Base-by-base conservation (phyloP, 352 stramenopile species). In the Phytophthora rubi region DNA sequence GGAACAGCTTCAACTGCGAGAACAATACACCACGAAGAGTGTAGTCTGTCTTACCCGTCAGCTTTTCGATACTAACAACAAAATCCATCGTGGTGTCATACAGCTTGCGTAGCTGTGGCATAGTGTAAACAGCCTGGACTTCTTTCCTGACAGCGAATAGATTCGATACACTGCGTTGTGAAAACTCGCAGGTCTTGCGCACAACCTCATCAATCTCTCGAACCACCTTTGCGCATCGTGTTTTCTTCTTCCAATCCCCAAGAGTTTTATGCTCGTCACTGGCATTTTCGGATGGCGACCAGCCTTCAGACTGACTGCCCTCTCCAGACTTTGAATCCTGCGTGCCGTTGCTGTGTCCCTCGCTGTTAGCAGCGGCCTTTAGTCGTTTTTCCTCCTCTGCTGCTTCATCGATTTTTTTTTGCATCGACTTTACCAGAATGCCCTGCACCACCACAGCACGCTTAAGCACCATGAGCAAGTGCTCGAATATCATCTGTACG, bases 81-180 rank as follows among this genome's bases (percentile, higher is more conserved):
- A 99, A 99, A 28, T 86, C 75, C 74, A 98, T 90, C 44, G 93
- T 98, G 26, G 85, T 91, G 68, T 98, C 97, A 85, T 98, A 98
- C n/a, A 99, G 71, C 39, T 92, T 80, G 7, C 93, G 96, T 56
- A 99, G 85, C 75, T 98, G 92, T n/a, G 93, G 87, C 81, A 98
- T 93, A 6, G 87, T 93, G 65, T 96, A 95, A 18, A 89, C 75
- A 5, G 89, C 86, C 61, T 96, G 89, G 10, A 96, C 85, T 72
- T 96, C 89, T 71, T 96, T 96, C 32, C 89, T 85, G 13, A 96
- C 89, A 10, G 86, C 89, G 60, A 96, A 94, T 16, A 96, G 73
- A 47, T 96, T 95, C 18, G 86, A 91, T 9, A 96, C 87, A 61
- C 88, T 96, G 30, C 89, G 82, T 64, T 96, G 89, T 3, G 89